phyloP scores from a whole-genome alignment of 306 rosid genomes.

The Amphicarpaea edgeworthii region DNA sequence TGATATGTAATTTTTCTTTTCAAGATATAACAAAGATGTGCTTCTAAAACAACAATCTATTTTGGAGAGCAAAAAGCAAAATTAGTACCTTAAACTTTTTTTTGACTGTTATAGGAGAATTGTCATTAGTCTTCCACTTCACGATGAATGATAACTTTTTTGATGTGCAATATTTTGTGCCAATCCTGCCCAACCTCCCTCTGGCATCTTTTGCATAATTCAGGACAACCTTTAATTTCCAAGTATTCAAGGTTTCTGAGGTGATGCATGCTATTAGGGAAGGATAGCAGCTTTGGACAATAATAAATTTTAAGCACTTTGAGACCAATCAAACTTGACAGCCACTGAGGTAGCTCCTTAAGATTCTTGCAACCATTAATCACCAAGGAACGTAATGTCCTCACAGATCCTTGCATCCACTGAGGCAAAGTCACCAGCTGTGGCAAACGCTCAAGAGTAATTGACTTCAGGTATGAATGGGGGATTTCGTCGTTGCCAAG shows the following conservation, averaged over 20 bases:
- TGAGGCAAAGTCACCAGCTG: not conserved
- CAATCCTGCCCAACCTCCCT: not conserved
- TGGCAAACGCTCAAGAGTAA: not conserved
- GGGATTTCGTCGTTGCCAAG: not conserved
- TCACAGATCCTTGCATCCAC: not conserved
- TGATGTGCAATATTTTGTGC: not conserved
- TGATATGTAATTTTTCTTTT: not conserved
- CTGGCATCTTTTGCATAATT: not conserved
- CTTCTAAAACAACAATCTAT: not conserved
- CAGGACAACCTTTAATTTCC: not conserved
- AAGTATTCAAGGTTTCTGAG: not conserved
- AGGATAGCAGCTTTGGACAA: not conserved
- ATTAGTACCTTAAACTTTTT: not conserved
- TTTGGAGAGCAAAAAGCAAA: not conserved
- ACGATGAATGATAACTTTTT: not conserved
- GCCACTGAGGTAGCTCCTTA: not conserved
- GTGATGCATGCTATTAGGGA: not conserved
- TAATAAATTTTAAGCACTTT: rapidly evolving
- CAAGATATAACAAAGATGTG: no score
- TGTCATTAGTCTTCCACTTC: not conserved
- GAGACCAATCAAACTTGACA: not conserved
- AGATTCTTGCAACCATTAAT: rapidly evolving
- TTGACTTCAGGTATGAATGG: not conserved
- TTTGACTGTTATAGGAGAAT: not conserved
- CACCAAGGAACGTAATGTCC: not conserved